phyloP scores from a whole-genome alignment of 495 filamentous ascomycete genomes.

The Cudoniella acicularis region DNA sequence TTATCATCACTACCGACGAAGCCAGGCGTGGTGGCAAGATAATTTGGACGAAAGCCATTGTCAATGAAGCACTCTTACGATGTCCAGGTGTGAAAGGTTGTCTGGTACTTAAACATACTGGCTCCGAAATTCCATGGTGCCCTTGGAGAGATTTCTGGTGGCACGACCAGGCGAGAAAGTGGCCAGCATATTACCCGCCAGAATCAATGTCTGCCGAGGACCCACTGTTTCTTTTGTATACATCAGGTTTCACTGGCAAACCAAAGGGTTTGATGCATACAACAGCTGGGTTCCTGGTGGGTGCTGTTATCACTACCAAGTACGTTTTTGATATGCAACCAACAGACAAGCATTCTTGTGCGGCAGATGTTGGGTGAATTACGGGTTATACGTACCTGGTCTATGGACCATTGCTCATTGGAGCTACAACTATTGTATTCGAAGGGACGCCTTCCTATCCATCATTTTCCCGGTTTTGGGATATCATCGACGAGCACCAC shows the following conservation, averaged over 20 bases:
- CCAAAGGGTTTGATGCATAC: constrained; percentile 99
- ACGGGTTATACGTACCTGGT: constrained; percentile 99
- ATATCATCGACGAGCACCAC: constrained; percentile 90
- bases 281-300: constrained; percentile 89
- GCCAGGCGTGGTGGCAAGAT: constrained; percentile 96
- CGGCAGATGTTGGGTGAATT: constrained; percentile 98
- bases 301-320: constrained; percentile 90
- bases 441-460: constrained; percentile 98
- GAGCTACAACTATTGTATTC: constrained; percentile 95
- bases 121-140: constrained; percentile 88
- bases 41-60: constrained; percentile 98
- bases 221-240: constrained; percentile 96
- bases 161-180: constrained; percentile 97
- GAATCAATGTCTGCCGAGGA: constrained; percentile 89
- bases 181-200: constrained; percentile 82
- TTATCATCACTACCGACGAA: constrained; percentile 96
- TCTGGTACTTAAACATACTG: constrained; percentile 93
- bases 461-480: constrained; percentile 98
- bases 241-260: constrained; percentile 95
- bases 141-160: constrained; percentile 90
- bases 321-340: constrained; percentile 99
- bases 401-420: constrained; percentile 89
- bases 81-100: constrained; percentile 85
- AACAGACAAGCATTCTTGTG: constrained; percentile 91
- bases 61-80: constrained; percentile 96